Base-by-base conservation (phyloP, 495 filamentous ascomycete species). In the Talaromyces liani region DNA sequence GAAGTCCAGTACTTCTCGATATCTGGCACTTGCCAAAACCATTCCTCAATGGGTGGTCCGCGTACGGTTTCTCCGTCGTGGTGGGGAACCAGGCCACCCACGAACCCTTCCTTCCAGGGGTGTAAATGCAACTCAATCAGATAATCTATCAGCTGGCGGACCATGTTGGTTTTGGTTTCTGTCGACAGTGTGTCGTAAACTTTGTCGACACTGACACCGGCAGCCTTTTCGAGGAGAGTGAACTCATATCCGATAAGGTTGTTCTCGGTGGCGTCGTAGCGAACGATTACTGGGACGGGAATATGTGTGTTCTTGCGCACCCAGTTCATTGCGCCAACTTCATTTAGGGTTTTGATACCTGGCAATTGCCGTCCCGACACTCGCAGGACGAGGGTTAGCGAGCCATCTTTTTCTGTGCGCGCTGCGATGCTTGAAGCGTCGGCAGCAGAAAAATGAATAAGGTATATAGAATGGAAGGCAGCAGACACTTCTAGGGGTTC, bases 311-410 rank as follows among this genome's bases (percentile, higher is more conserved):
- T 67, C 25, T 64, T 10, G 16, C 29, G 12, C 18, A 78, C 49
- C 69, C 68, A 78, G 10, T 45, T 58, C 71, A 78, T 73, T 4
- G 71, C 66, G 10, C 64, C 74, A 1, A 72, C 69, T 47, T 78
- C 74, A 41, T 76, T 78, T 12, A 14, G 34, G 2, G 73, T 76
- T 62, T 76, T 76, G 63, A 75, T 72, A 3, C 54, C n/a, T 2
- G 74, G 74, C 2, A 73, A 33, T 24, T 76, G 73, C 7, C 63
- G 58, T 2, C 71, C 71, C 9, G 75, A 70, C 6, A 76, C 67
- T 18, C 75, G 69, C 9, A 78, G 73, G 18, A 77, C 65, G 2
- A 77, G 66, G 9, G 54, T 63, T 10, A 64, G 22, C 14, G 63
- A 58, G 56, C 63, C 65, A 55, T 39, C 34, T 18, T 27, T 27